A percentile compares a stretch with the other conserved stretches of the same genome.
phyloP scores from a whole-genome alignment of 345 rosid genomes.

The Aegle marmelos region DNA sequence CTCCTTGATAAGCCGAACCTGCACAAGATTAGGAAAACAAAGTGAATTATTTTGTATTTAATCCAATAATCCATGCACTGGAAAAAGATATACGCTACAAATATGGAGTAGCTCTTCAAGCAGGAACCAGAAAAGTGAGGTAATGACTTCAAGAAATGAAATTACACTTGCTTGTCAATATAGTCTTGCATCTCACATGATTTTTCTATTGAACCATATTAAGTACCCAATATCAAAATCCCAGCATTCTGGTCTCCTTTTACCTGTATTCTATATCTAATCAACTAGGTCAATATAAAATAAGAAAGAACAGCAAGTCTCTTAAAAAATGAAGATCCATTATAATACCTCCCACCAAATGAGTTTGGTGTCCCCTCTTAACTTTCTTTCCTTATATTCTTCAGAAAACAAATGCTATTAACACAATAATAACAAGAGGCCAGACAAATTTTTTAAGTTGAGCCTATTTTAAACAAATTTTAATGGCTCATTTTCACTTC shows the following conservation, averaged over 20 bases:
- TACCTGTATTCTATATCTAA: not conserved
- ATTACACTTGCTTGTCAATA: not conserved
- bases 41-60: not conserved
- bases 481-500: not conserved
- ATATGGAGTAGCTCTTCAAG: not conserved
- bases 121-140: not conserved
- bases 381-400: not conserved
- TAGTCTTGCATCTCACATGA: not conserved
- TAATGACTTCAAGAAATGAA: not conserved
- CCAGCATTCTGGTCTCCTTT: not conserved
- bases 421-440: not conserved
- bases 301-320: not conserved
- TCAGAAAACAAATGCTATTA: not conserved
- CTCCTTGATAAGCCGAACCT: constrained; percentile 92
- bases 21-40: constrained; percentile 14
- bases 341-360: not conserved
- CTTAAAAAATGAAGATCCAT: not conserved
- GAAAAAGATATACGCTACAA: not conserved
- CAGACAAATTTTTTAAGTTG: not conserved
- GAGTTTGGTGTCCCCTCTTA: not conserved
- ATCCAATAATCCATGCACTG: not conserved
- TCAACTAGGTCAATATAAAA: not conserved
- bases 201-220: not conserved
- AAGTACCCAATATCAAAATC: not conserved
- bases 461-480: not conserved